phyloP scores from a whole-genome alignment of 345 rosid genomes.

The Gossypium rotundifolium region DNA sequence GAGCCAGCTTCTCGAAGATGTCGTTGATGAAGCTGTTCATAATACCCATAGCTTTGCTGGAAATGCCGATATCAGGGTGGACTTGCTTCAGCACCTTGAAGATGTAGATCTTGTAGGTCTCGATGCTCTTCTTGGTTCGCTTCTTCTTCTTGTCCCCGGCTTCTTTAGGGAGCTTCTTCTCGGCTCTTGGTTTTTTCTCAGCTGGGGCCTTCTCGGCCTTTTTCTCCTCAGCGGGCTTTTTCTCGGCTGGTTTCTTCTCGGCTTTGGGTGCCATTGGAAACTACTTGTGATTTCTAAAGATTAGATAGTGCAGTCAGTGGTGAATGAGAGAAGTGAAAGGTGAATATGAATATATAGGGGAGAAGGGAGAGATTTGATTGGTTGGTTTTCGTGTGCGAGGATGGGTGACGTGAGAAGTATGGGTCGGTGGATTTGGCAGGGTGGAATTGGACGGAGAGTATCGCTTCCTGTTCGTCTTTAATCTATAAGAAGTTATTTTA shows the following conservation, averaged over 20 bases:
- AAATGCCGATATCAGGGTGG: slow-evolving; percentile 35
- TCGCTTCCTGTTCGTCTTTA: slow-evolving; percentile 5
- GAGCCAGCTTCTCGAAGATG: slow-evolving; percentile 37
- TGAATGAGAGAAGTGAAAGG: neutral
- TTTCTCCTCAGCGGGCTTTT: slow-evolving; percentile 14
- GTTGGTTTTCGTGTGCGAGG: neutral
- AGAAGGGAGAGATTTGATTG: neutral
- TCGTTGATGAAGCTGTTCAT: slow-evolving; percentile 33
- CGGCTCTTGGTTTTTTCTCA: slow-evolving; percentile 33
- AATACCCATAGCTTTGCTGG: slow-evolving; percentile 33
- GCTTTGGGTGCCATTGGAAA: slow-evolving; percentile 31
- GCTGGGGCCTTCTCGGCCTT: slow-evolving; percentile 27
- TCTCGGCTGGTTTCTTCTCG: slow-evolving; percentile 27
- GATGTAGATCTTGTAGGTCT: slow-evolving; percentile 41
- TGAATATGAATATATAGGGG: slow-evolving; percentile 1
- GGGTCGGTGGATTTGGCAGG: neutral
- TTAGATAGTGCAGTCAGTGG: neutral
- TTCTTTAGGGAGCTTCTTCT: slow-evolving; percentile 29
- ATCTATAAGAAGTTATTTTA: no score
- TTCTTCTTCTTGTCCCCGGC: slow-evolving; percentile 35
- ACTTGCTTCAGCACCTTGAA: slow-evolving; percentile 40
- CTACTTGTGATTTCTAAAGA: neutral
- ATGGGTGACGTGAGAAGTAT: slow-evolving; percentile 19
- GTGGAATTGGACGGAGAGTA: slow-evolving; percentile 21
- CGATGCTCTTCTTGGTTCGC: slow-evolving; percentile 27